A percentile compares a stretch with the other conserved stretches of the same genome.
phyloP scores from a whole-genome alignment of 306 rosid genomes.

The Cucurbita maxima region DNA sequence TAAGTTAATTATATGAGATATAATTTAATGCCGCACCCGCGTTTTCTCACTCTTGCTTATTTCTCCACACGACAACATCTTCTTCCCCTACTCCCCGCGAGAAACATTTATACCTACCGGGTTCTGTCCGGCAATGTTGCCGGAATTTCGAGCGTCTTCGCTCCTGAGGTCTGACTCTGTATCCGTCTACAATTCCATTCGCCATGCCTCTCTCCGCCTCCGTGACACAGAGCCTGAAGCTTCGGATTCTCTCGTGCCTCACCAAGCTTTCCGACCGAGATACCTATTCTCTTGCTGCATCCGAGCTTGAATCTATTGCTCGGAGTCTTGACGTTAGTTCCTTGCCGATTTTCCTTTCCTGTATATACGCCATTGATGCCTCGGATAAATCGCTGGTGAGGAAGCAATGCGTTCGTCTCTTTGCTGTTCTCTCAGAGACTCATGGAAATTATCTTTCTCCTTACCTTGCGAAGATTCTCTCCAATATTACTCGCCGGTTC shows the following conservation, averaged over 20 bases:
- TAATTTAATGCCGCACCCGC: neutral
- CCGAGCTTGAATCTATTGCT: conserved; percentile 66
- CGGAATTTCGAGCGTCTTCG: conserved; percentile 19
- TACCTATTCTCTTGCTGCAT: conserved; percentile 51
- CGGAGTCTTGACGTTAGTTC: conserved; percentile 37
- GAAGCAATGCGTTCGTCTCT: conserved; percentile 61
- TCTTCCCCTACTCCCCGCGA: neutral
- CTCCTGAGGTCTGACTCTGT: neutral
- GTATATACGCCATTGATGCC: conserved; percentile 69
- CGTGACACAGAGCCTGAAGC: conserved; percentile 46
- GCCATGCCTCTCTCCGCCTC: conserved; percentile 40
- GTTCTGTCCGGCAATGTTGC: conserved; percentile 40
- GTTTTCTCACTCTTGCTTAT: neutral
- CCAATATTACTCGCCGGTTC: conserved; percentile 48
- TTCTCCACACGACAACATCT: neutral
- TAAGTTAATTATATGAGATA: neutral
- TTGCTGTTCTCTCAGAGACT: conserved; percentile 49
- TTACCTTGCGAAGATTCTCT: conserved; percentile 48
- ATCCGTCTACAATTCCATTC: neutral
- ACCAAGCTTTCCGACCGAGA: conserved; percentile 93
- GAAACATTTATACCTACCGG: neutral
- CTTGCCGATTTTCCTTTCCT: conserved; percentile 54
- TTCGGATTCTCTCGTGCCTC: conserved; percentile 64
- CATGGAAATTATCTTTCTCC: conserved; percentile 71
- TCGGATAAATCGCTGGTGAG: conserved; percentile 78